Base-by-base conservation (phyloP, 257 asterid species). In the Agastache rugosa region DNA sequence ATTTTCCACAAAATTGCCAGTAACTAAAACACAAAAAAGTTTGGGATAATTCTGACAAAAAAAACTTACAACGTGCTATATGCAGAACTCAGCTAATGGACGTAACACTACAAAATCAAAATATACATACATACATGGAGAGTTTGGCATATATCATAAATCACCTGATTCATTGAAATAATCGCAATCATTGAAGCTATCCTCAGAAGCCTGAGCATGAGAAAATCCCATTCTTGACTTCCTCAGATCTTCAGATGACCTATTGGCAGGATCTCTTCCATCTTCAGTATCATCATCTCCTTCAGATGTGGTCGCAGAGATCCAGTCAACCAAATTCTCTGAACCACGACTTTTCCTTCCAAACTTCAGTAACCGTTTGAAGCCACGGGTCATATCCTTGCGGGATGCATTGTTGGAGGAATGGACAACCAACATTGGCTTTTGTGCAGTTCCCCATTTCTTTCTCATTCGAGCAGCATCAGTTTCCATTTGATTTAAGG, bases 211-310 rank as follows among this genome's bases (percentile, higher is more conserved):
- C 79, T 87, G 93, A 56, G 87, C 90, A 54, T 87, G 91, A 63
- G 84, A 77, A 77, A 80, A 85, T 76, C 96, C 92, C 98, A 93
- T 91, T 80, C 97, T 91, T 25, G 97, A 93, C 85, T 89, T 91
- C 81, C 92, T 85, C 41, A 89, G 82, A 78, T 91, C 98, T 74
- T 91, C 96, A 16, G 96, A 88, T 62, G 85, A 88, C 67, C 93
- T 88, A 75, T 84, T 81, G 79, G 93, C 75, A 75, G 84, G 86
- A 83, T 93, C 97, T 50, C 89, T 85, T 51, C 95, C 95, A 84
- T 93, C 98, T 82, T 93, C 97, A 9, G 90, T 78, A 75, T 93
- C 98, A 75, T 93, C 97, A 59, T 93, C 97, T 77, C 98, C 98
- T 81, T 93, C 98, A 67, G 98, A 93, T 74, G 98, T 93, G 72